Conservation (phyloP, 176 grass and related monocot genomes). For the Miscanthus lutarioriparius region DNA sequence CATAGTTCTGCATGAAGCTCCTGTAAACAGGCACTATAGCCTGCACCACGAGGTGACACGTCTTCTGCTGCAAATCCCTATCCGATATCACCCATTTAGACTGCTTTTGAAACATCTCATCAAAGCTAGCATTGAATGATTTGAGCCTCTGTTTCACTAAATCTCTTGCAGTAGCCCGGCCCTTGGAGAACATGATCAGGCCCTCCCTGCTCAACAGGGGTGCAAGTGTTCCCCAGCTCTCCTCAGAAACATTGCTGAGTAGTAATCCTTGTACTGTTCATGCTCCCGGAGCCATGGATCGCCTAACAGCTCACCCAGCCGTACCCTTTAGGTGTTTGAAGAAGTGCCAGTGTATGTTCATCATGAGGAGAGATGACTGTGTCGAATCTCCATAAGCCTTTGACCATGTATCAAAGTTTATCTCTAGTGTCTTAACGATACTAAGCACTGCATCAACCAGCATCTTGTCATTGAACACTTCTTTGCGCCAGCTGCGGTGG, state of each 20-base stretch:
- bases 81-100: slow-evolving; percentile 77
- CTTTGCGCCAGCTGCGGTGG: slow-evolving; percentile 81
- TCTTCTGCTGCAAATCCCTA: slow-evolving; percentile 78
- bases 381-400: slow-evolving; percentile 64
- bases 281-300: slow-evolving; percentile 72
- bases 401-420: slow-evolving; percentile 70
- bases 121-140: slow-evolving; percentile 75
- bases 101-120: slow-evolving; percentile 86
- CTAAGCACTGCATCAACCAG: slow-evolving; percentile 50
- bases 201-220: slow-evolving; percentile 84
- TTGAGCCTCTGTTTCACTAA: slow-evolving; percentile 92
- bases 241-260: slow-evolving; percentile 60
- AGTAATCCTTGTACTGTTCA: slow-evolving; percentile 95
- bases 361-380: slow-evolving; percentile 54
- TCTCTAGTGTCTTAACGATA: slow-evolving; percentile 61
- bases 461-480: slow-evolving; percentile 56
- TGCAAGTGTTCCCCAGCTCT: slow-evolving; percentile 88
- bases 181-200: slow-evolving; percentile 88
- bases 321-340: slow-evolving; percentile 81
- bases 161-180: slow-evolving; percentile 77
- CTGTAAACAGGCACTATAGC: slow-evolving; percentile 82
- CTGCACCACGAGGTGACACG: slow-evolving; percentile 76
- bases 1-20: slow-evolving; percentile 98
- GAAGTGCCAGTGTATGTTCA: slow-evolving; percentile 81
- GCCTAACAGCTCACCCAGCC: slow-evolving; percentile 63